Conservation (phyloP, 208 protist species). For the Jaenimonas drosophilae region DNA sequence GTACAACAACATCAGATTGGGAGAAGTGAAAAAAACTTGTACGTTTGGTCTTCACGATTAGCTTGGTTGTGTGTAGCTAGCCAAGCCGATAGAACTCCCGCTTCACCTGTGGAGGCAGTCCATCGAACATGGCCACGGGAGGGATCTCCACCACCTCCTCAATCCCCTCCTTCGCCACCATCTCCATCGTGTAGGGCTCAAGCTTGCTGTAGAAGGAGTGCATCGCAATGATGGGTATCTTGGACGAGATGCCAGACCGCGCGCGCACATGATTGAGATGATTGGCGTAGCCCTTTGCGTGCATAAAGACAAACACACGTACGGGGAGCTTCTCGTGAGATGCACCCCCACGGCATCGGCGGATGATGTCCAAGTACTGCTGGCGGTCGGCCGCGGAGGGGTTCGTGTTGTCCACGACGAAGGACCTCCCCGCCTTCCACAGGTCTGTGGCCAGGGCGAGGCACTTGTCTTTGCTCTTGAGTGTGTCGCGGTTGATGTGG, state of each 20-base stretch:
- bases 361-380: conserved; percentile 49
- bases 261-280: conserved; percentile 75
- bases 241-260: conserved; percentile 17
- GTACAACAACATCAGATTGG: conserved; percentile 4
- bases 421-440: conserved; percentile 43
- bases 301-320: conserved; percentile 64
- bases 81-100: conserved; percentile 29
- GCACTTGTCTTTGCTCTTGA: conserved; percentile 68
- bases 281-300: conserved; percentile 33
- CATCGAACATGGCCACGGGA: conserved; percentile 42
- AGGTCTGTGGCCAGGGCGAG: conserved; percentile 18
- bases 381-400: conserved; percentile 29
- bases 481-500: conserved; percentile 66
- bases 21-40: conserved; percentile 5
- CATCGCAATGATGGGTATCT: conserved; percentile 44
- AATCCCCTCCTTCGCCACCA: conserved; percentile 24
- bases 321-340: conserved; percentile 15
- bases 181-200: conserved; percentile 15
- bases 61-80: neutral
- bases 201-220: conserved; percentile 38
- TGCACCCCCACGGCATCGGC: neutral
- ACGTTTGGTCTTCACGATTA: neutral
- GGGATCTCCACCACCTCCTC: conserved; percentile 40
- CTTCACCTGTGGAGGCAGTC: conserved; percentile 11
- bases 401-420: conserved; percentile 92